Conservation (phyloP, 140 eudicot genomes). For the Anethum foeniculum region DNA sequence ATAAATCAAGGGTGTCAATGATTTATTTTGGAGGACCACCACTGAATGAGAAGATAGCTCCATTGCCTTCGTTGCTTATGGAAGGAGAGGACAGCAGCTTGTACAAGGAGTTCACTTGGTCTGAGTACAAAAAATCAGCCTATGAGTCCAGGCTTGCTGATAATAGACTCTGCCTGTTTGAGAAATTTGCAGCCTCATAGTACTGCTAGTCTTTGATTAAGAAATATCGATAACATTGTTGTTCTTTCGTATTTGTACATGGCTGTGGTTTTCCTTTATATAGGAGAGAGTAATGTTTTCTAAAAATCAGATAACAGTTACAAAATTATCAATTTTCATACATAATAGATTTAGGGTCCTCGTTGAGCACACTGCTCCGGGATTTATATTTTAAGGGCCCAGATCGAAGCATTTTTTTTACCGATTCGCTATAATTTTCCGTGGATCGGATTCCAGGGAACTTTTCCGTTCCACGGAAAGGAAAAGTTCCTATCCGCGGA, state of each 20-base stretch:
- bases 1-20: conserved; percentile 58
- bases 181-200: conserved; percentile 32
- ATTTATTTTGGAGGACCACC: conserved; percentile 79
- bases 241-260: not conserved
- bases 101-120: conserved; percentile 73
- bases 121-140: conserved; percentile 51
- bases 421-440: too few relatives aligned
- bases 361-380: too few relatives aligned
- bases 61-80: conserved; percentile 46
- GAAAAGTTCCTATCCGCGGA: too few relatives aligned
- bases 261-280: not conserved
- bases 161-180: conserved; percentile 49
- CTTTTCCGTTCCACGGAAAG: too few relatives aligned
- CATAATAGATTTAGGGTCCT: too few relatives aligned
- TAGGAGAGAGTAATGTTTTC: not conserved
- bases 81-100: conserved; percentile 50
- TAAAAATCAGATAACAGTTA: not conserved
- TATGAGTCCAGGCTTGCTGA: conserved; percentile 38
- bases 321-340: too few relatives aligned
- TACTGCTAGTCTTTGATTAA: not conserved
- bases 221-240: not conserved
- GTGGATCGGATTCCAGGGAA: too few relatives aligned
- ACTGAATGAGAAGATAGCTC: conserved; percentile 63
- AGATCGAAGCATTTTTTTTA: too few relatives aligned
- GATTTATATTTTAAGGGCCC: too few relatives aligned